Percentiles rank a stretch among this genome's conserved stretches.
Conservation (phyloP, 148 eudicot species). For the Persicaria tinctoria region DNA sequence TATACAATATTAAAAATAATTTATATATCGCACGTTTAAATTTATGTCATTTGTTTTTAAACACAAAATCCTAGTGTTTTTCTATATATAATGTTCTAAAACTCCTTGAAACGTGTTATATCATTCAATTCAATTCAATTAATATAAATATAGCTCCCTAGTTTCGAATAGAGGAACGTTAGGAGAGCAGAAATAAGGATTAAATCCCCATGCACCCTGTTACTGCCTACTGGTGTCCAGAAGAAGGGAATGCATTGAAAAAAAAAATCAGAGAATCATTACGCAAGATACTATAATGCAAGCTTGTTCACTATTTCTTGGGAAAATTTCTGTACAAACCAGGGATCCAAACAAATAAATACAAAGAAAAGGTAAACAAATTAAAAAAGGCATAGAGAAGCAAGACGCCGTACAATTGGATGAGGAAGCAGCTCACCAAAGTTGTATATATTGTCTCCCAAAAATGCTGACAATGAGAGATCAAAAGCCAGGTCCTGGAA, state of each 20-base stretch:
- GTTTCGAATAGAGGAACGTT: too few species aligned
- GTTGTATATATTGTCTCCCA: slow-evolving; percentile 97
- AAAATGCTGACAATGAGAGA: slow-evolving; percentile 71
- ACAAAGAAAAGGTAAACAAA: background rate
- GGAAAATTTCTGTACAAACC: background rate
- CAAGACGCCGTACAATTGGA: slow-evolving; percentile 66
- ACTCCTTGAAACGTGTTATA: too few species aligned
- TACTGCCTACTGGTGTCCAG: too few species aligned
- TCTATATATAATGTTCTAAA: too few species aligned
- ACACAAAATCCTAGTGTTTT: too few species aligned
- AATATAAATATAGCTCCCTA: too few species aligned
- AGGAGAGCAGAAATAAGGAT: too few species aligned
- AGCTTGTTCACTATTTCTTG: background rate
- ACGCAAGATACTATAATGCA: background rate
- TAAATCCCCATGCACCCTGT: too few species aligned
- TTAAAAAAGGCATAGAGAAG: background rate
- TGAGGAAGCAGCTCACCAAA: slow-evolving; percentile 97
- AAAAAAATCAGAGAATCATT: background rate
- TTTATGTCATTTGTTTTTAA: too few species aligned
- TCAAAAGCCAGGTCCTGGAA: slow-evolving; percentile 89
- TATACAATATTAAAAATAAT: too few species aligned
- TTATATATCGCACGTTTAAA: too few species aligned
- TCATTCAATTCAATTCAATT: too few species aligned
- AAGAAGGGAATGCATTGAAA: background rate
- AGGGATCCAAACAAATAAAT: background rate